phyloP scores from a whole-genome alignment of 1,284 basidiomycete genomes.

The Microbotryum violaceum region DNA sequence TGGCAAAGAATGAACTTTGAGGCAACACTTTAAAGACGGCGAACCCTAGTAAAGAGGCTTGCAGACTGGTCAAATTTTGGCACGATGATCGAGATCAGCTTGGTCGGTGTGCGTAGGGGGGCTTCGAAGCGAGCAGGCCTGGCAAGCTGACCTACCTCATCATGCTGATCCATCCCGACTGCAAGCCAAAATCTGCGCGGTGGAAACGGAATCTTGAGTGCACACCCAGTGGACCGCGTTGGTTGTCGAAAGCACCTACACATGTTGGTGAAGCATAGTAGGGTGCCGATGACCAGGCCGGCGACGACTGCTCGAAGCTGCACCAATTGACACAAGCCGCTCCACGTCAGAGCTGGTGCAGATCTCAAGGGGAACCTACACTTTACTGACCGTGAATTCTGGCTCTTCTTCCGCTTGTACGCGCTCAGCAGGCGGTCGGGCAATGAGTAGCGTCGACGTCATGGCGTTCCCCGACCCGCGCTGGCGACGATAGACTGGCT shows the following conservation, averaged over 20 bases:
- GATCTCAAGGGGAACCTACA: too few relatives aligned
- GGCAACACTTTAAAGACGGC: constrained; percentile 63
- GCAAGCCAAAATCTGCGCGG: constrained; percentile 60
- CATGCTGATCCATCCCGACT: constrained; percentile 60
- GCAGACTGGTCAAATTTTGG: background rate
- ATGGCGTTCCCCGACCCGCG: too few relatives aligned
- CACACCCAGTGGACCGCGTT: background rate
- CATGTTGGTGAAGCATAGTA: constrained; percentile 48
- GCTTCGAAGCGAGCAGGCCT: background rate
- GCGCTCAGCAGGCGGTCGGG: too few relatives aligned
- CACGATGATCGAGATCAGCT: background rate
- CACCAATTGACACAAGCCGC: too few relatives aligned
- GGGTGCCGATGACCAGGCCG: constrained; percentile 60
- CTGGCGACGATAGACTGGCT: too few relatives aligned
- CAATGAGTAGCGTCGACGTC: too few relatives aligned
- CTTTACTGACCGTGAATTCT: background rate
- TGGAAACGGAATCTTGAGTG: background rate
- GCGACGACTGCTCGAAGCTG: constrained; percentile 48
- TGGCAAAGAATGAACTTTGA: constrained; percentile 46
- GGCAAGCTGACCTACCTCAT: background rate
- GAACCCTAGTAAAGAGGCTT: constrained; percentile 67
- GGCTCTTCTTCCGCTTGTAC: background rate
- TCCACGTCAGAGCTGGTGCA: too few relatives aligned
- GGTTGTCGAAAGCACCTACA: background rate
- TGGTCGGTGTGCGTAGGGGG: constrained; percentile 11